Evolutionary conservation across 2,329 filamentous ascomycete genomes (phyloP).

Genomic region (Ophiostoma ips): DNA sequence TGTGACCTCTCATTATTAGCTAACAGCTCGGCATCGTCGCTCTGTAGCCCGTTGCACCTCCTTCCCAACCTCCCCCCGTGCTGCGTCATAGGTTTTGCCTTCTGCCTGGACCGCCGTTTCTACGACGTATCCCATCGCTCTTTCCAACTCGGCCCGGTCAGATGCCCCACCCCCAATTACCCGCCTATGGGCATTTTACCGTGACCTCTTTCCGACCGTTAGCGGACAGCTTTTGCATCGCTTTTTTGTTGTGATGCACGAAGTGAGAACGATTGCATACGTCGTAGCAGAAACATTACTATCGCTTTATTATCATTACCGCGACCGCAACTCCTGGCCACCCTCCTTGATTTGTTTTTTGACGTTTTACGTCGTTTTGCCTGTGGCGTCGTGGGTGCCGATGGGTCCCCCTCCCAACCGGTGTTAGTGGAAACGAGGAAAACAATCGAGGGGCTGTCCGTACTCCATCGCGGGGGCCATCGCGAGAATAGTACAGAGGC

Average conservation of each 20-base stretch:
- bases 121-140: background rate
- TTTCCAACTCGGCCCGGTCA: constrained; percentile 2
- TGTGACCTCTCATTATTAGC: too few species aligned
- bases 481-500: background rate
- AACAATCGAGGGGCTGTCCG: background rate
- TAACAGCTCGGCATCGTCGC: too few species aligned
- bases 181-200: constrained; percentile 11
- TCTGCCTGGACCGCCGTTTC: too few species aligned
- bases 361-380: background rate
- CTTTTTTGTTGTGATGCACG: background rate
- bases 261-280: too few species aligned
- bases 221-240: background rate
- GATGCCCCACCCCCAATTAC: constrained; percentile 11
- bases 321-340: background rate
- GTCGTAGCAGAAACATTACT: too few species aligned
- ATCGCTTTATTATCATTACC: background rate
- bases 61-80: too few species aligned
- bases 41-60: too few species aligned
- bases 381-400: constrained; percentile 1
- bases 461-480: background rate
- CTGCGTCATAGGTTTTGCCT: too few species aligned
- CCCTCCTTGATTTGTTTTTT: too few species aligned
- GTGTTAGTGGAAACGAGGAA: constrained; percentile 10
- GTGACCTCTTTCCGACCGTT: constrained; percentile 8
- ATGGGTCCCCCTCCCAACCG: background rate